phyloP scores from a whole-genome alignment of 2,329 filamentous ascomycete genomes.

The Ascosphaera apis region DNA sequence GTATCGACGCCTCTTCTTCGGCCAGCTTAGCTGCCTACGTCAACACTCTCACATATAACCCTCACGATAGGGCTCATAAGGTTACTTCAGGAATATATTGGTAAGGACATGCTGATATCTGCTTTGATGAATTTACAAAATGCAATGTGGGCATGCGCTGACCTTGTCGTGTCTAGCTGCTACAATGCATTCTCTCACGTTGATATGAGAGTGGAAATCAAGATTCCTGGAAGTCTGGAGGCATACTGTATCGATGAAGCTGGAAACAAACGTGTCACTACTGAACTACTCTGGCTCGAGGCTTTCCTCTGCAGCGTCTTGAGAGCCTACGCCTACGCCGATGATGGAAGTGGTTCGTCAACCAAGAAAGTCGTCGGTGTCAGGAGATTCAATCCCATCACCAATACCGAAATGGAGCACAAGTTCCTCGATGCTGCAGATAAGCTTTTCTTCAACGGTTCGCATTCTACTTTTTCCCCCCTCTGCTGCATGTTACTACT shows the following conservation, averaged over 20 bases:
- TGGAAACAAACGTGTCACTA: conserved; percentile 79
- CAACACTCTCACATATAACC: conserved; percentile 84
- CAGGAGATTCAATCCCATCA: conserved; percentile 87
- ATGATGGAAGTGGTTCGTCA: conserved; percentile 79
- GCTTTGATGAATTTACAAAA: not conserved
- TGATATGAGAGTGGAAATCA: conserved; percentile 96
- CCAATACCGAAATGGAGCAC: conserved; percentile 94
- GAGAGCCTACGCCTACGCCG: conserved; percentile 86
- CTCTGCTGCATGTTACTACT: not conserved
- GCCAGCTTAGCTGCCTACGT: conserved; percentile 95
- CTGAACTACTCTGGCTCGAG: conserved; percentile 88
- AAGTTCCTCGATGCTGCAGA: conserved; percentile 88
- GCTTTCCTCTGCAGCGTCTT: conserved; percentile 92
- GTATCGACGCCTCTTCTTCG: conserved; percentile 89
- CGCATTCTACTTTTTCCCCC: conserved; percentile 1
- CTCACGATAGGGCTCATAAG: conserved; percentile 63
- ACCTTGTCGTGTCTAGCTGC: conserved; percentile 29
- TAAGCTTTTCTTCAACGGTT: conserved; percentile 80
- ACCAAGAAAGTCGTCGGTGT: conserved; percentile 97
- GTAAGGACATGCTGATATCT: conserved; percentile 24
- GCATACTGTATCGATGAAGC: conserved; percentile 95
- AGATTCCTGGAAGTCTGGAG: conserved; percentile 87
- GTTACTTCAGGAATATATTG: conserved; percentile 90
- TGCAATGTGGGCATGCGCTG: not conserved
- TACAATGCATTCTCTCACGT: conserved; percentile 98